phyloP scores from a whole-genome alignment of 768 basidiomycete genomes.

The Inosperma sp. region DNA sequence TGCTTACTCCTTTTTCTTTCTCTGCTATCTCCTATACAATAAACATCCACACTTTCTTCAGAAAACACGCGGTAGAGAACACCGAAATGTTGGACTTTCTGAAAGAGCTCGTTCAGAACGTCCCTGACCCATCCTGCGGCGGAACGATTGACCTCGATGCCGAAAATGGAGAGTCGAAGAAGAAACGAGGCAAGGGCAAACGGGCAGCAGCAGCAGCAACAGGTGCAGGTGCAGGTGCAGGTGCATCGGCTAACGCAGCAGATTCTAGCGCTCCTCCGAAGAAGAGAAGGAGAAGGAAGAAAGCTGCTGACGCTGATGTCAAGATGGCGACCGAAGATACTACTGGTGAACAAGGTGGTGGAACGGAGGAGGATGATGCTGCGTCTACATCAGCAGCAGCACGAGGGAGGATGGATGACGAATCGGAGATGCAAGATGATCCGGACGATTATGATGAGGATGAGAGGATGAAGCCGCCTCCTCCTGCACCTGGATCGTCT shows the following conservation, averaged over 20 bases:
- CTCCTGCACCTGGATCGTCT: constrained; percentile 8
- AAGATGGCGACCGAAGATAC: not conserved
- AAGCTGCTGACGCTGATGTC: constrained; percentile 14
- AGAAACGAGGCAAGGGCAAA: constrained; percentile 56
- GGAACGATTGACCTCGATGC: constrained; percentile 71
- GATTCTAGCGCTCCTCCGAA: constrained; percentile 34
- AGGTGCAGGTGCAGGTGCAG: constrained; percentile 26
- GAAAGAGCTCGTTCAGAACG: constrained; percentile 80
- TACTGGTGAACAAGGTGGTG: constrained; percentile 10
- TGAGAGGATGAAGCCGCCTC: constrained; percentile 14
- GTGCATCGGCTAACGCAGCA: constrained; percentile 18
- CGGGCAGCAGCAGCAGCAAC: constrained; percentile 25
- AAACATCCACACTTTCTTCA: constrained; percentile 26
- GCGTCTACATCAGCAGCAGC: constrained; percentile 13
- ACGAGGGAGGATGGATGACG: constrained; percentile 18
- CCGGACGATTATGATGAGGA: constrained; percentile 18
- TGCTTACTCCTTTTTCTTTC: not conserved
- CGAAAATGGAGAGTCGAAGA: constrained; percentile 53
- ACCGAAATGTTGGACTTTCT: constrained; percentile 91
- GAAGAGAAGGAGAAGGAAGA: constrained; percentile 49
- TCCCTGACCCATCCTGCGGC: constrained; percentile 84
- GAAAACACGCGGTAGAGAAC: constrained; percentile 88
- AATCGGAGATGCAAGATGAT: constrained; percentile 28
- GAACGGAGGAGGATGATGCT: constrained; percentile 23
- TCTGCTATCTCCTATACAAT: not conserved